Conservation (phyloP, 495 filamentous ascomycete species). For the Copromyces sp. region DNA sequence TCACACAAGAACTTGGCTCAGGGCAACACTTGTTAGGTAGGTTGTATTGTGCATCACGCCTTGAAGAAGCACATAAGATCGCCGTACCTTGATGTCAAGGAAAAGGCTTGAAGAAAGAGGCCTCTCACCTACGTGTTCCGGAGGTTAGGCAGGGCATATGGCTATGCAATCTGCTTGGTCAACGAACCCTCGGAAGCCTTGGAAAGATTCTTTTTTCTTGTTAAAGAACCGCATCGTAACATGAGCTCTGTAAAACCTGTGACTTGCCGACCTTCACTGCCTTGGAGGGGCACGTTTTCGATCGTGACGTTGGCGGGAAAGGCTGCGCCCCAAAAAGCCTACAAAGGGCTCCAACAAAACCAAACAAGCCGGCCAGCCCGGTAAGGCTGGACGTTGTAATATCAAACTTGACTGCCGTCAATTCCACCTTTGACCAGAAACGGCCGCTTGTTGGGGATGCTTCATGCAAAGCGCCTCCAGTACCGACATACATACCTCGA, state of each 20-base stretch:
- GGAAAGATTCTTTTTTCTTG: not conserved
- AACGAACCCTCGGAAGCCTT: not conserved
- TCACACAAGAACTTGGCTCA: not conserved
- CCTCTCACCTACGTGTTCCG: not conserved
- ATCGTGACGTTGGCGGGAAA: not conserved
- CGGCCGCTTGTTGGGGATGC: not conserved
- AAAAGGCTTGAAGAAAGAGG: not conserved
- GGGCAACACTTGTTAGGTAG: not conserved
- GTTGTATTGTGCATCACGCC: not conserved
- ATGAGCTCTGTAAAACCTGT: not conserved
- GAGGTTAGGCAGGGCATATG: not conserved
- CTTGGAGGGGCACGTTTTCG: not conserved
- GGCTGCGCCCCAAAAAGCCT: not conserved
- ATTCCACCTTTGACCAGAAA: not conserved
- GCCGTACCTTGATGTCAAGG: not conserved
- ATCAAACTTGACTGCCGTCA: not conserved
- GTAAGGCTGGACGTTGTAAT: not conserved
- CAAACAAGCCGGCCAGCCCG: not conserved
- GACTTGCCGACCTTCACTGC: not conserved
- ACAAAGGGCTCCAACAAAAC: not conserved
- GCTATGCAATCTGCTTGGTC: not conserved
- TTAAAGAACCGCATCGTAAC: not conserved
- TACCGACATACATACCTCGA: not conserved
- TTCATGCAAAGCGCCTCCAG: not conserved
- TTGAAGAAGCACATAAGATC: not conserved